Conservation (phyloP, 495 filamentous ascomycete genomes). For the Chaetomium cochliodes region DNA sequence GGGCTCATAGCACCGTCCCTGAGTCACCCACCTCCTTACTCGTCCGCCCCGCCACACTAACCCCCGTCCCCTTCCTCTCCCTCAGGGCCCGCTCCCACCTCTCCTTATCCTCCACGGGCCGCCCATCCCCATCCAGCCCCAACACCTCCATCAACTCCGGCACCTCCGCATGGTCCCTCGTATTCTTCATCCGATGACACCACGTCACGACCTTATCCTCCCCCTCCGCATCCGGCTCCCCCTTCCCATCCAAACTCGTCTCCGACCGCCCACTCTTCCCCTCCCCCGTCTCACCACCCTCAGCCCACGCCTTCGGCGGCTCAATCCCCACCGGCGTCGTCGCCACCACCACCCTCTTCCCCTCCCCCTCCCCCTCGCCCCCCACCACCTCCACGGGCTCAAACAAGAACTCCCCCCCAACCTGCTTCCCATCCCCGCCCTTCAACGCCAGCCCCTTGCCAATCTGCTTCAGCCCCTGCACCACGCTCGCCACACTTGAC, state of each 20-base stretch:
- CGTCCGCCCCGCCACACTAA: conserved; percentile 44
- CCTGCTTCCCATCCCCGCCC: conserved; percentile 66
- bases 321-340: background rate
- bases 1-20: conserved; percentile 6
- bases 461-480: conserved; percentile 57
- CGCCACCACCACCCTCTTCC: conserved; percentile 16
- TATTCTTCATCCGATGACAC: conserved; percentile 82
- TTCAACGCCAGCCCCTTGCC: conserved; percentile 55
- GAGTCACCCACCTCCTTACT: conserved; percentile 30
- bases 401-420: conserved; percentile 84
- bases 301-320: background rate
- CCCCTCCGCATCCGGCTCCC: conserved; percentile 25
- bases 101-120: conserved; percentile 41
- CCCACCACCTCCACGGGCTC: conserved; percentile 42
- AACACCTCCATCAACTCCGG: conserved; percentile 60
- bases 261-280: conserved; percentile 15
- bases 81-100: conserved; percentile 43
- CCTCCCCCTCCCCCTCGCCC: conserved; percentile 26
- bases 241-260: conserved; percentile 33
- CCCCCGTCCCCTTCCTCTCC: conserved; percentile 48
- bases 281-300: background rate
- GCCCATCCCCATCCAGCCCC: conserved; percentile 52
- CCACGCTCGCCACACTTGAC: conserved; percentile 49
- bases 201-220: conserved; percentile 64
- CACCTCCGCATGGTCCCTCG: conserved; percentile 74